Percentiles rank a stretch among this genome's conserved stretches.
Evolutionary conservation across 2,329 filamentous ascomycete genomes (phyloP).

Genomic region (Verticillium isaacii): DNA sequence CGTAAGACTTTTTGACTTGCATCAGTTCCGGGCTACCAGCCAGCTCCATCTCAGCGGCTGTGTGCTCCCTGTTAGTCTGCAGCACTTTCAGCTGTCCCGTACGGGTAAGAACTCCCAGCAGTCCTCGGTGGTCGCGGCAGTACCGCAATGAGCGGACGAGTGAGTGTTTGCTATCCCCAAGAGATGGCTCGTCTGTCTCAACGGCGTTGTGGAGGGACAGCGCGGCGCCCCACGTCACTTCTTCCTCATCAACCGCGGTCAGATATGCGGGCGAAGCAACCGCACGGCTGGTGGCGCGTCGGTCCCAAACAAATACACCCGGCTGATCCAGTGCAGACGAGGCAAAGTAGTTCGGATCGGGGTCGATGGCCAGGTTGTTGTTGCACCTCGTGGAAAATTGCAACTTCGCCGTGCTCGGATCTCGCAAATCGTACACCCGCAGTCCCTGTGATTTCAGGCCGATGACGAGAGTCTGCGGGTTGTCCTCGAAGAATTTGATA

Average conservation of each 20-base stretch:
- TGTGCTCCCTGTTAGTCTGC: conserved; percentile 51
- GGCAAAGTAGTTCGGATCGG: conserved; percentile 79
- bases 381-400: conserved; percentile 54
- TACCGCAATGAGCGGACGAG: conserved; percentile 60
- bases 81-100: conserved; percentile 60
- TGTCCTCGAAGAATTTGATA: conserved; percentile 75
- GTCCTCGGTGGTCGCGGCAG: conserved; percentile 56
- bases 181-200: conserved; percentile 44
- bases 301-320: conserved; percentile 73
- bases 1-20: conserved; percentile 54
- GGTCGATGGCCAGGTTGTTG: conserved; percentile 71
- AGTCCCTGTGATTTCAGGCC: conserved; percentile 73
- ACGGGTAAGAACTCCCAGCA: conserved; percentile 57
- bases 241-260: conserved; percentile 55
- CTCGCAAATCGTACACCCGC: conserved; percentile 71
- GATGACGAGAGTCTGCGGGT: conserved; percentile 69
- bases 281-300: conserved; percentile 53
- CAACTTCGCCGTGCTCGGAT: conserved; percentile 52
- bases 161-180: conserved; percentile 51
- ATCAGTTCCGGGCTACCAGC: conserved; percentile 54
- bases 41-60: conserved; percentile 31
- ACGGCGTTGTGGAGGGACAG: conserved; percentile 54
- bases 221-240: conserved; percentile 58
- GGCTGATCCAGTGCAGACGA: conserved; percentile 74
- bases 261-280: conserved; percentile 50